These are phyloP conservation scores for Yamadazyma trypodendri DNA, from an alignment of 1,139 yeast genomes.

Conservation along the genomic window DNA sequence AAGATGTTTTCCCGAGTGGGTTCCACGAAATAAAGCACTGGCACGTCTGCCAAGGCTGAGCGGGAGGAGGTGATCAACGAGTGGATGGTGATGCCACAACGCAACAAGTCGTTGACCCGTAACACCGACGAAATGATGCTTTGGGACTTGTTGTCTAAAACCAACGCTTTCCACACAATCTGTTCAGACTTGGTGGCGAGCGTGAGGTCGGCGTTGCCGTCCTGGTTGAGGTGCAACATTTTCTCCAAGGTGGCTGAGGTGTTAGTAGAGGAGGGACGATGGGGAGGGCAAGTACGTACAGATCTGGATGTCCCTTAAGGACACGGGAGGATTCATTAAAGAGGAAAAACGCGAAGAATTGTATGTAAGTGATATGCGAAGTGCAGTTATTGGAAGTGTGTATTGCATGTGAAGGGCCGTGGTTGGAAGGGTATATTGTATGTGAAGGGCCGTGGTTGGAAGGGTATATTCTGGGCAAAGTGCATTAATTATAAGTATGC, in stretches of 20 bases:
- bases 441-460: too few relatives aligned
- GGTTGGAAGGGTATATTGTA: too few relatives aligned
- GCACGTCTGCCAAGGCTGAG: conserved; percentile 86
- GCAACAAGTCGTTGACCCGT: conserved; percentile 83
- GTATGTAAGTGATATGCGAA: not conserved
- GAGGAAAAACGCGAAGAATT: not conserved
- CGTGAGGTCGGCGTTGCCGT: conserved; percentile 51
- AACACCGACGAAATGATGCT: conserved; percentile 85
- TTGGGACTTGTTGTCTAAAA: conserved; percentile 78
- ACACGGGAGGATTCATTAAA: not conserved
- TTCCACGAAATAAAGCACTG: conserved; percentile 86
- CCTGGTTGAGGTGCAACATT: conserved; percentile 78
- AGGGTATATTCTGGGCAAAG: too few relatives aligned
- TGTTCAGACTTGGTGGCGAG: conserved; percentile 58
- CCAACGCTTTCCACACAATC: conserved; percentile 88
- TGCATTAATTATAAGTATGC: too few relatives aligned
- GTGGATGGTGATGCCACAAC: conserved; percentile 90
- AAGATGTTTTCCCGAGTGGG: conserved; percentile 79
- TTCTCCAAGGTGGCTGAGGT: conserved; percentile 45
- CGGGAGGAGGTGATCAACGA: conserved; percentile 67
- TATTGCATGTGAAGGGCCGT: too few relatives aligned
- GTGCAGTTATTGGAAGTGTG: not conserved
- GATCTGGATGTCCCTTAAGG: conserved; percentile 15
- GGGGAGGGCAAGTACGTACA: conserved; percentile 5
- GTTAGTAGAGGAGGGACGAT: conserved; percentile 5